Conservation (phyloP, 1,139 yeast genomes). For the Lodderomyces theae region DNA sequence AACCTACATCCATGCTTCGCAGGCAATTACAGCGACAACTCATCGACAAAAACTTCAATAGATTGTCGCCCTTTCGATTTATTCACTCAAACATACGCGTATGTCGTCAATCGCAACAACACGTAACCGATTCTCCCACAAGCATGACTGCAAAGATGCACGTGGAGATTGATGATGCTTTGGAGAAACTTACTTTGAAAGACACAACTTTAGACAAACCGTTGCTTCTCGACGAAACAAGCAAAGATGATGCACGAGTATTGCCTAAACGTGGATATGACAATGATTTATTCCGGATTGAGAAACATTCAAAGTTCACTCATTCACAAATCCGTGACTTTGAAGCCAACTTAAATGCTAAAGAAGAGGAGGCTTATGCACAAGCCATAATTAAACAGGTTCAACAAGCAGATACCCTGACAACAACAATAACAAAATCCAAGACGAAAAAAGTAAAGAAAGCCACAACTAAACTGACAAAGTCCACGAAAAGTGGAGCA, state of each 20-base stretch:
- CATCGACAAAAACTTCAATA: background rate
- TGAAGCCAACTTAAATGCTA: background rate
- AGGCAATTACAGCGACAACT: background rate
- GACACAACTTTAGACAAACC: no score
- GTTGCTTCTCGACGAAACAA: no score
- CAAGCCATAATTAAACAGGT: slow-evolving; percentile 1
- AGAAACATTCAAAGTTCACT: background rate
- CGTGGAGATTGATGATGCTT: background rate
- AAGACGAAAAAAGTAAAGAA: slow-evolving; percentile 1
- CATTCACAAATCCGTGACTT: slow-evolving; percentile 2
- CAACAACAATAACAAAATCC: background rate
- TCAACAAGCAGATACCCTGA: background rate
- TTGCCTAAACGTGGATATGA: slow-evolving; percentile 1
- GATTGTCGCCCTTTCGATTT: background rate
- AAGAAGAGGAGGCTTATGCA: slow-evolving; percentile 2
- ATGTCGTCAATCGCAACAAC: background rate
- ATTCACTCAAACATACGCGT: background rate
- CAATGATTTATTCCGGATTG: background rate
- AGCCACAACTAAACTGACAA: background rate
- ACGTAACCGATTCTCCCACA: no score
- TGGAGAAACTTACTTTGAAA: background rate
- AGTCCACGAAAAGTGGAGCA: background rate
- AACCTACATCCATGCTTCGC: background rate
- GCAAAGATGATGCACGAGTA: background rate
- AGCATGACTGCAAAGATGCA: background rate